A percentile compares a stretch with the other conserved stretches of the same genome.
phyloP scores from a whole-genome alignment of 352 stramenopile genomes.

The Aphanomyces stellatus region DNA sequence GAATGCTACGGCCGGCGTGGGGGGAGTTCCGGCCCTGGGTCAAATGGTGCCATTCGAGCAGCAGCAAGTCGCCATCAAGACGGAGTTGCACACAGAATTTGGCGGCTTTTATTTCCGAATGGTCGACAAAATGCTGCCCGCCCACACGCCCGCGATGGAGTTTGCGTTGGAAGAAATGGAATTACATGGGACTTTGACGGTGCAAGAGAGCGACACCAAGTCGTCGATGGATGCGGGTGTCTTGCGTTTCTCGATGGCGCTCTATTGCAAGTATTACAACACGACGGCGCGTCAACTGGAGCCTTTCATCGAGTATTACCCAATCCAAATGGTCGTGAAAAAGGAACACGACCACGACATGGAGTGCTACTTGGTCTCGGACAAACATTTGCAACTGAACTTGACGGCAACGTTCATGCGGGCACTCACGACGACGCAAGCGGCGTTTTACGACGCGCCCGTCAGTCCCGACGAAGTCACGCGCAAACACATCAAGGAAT shows the following conservation, averaged over 20 bases:
- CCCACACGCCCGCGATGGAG: conserved; percentile 68
- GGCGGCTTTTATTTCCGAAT: conserved; percentile 80
- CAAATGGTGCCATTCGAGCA: neutral
- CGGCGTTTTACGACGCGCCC: conserved; percentile 49
- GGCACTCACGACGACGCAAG: conserved; percentile 53
- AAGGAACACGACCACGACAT: conserved; percentile 61
- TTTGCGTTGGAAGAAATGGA: conserved; percentile 65
- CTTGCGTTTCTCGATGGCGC: conserved; percentile 62
- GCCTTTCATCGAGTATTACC: conserved; percentile 82
- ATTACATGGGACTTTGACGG: conserved; percentile 59
- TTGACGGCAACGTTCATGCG: conserved; percentile 79
- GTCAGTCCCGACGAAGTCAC: conserved; percentile 37
- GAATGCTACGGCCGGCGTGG: neutral
- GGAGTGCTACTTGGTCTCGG: conserved; percentile 66
- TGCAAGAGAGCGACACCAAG: conserved; percentile 49
- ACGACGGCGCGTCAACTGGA: conserved; percentile 57
- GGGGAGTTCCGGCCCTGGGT: neutral
- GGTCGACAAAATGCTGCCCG: conserved; percentile 72
- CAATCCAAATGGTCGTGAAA: conserved; percentile 60
- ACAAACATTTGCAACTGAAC: conserved; percentile 81
- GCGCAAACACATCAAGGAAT: conserved; percentile 72
- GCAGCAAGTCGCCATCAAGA: conserved; percentile 54
- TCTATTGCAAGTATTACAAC: conserved; percentile 89
- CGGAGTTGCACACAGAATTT: conserved; percentile 70
- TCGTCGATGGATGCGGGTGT: conserved; percentile 54